Evolutionary conservation across 768 basidiomycete species (phyloP).

Genomic region (Amanita inopinata): DNA sequence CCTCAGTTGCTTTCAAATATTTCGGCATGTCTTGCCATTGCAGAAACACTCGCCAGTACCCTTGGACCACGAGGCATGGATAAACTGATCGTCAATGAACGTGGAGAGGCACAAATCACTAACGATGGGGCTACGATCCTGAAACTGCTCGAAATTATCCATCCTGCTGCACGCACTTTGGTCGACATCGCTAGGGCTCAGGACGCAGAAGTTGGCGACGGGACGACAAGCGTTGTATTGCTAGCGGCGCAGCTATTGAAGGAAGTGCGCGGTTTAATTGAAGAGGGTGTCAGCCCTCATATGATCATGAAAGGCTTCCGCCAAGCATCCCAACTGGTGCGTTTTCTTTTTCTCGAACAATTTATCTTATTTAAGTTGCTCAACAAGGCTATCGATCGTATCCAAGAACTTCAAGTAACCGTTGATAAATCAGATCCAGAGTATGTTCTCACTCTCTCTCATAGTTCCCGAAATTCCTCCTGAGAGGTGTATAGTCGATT

Average conservation of each 20-base stretch:
- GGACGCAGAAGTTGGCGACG: conserved; percentile 97
- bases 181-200: conserved; percentile 98
- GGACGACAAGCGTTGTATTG: conserved; percentile 93
- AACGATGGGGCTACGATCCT: conserved; percentile 99
- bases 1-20: conserved; percentile 92
- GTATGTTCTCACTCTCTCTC: conserved; percentile 35
- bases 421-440: conserved; percentile 86
- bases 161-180: conserved; percentile 95
- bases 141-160: conserved; percentile 94
- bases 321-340: conserved; percentile 76
- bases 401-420: conserved; percentile 82
- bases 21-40: conserved; percentile 88
- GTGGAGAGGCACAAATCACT: conserved; percentile 96
- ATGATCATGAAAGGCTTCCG: conserved; percentile 97
- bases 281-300: conserved; percentile 95
- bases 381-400: conserved; percentile 68
- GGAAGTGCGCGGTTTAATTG: conserved; percentile 83
- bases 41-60: conserved; percentile 86
- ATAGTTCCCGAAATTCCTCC: conserved; percentile 12
- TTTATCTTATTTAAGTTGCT: conserved; percentile 11
- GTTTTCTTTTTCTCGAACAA: conserved; percentile 18
- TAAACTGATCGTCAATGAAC: conserved; percentile 88
- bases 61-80: conserved; percentile 99
- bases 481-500: conserved; percentile 80
- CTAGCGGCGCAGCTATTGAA: conserved; percentile 92